phyloP scores from a whole-genome alignment of 2,329 filamentous ascomycete genomes.

The Fusarium verticillioides region DNA sequence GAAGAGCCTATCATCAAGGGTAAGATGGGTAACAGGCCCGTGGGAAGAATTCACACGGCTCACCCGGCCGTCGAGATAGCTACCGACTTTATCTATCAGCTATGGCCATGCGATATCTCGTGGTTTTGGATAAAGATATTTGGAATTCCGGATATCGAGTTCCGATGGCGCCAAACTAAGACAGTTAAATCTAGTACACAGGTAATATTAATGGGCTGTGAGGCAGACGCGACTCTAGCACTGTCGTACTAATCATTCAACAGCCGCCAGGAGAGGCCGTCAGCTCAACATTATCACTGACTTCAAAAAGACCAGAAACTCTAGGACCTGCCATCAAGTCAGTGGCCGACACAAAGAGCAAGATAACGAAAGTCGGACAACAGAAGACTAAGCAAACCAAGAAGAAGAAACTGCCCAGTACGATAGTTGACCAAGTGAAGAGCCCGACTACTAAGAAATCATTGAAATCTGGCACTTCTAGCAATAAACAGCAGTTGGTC shows the following conservation, averaged over 20 bases:
- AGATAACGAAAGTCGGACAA: too few relatives aligned
- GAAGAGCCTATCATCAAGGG: slow-evolving; percentile 35
- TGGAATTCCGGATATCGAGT: neutral
- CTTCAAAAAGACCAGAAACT: neutral
- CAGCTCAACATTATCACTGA: too few relatives aligned
- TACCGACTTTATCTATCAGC: neutral
- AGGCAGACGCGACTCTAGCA: too few relatives aligned
- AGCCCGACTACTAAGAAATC: neutral
- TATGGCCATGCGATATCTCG: slow-evolving; percentile 31
- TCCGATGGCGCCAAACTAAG: neutral
- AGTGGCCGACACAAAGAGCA: neutral
- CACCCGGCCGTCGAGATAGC: slow-evolving; percentile 4
- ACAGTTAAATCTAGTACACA: fast-evolving
- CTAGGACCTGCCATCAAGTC: neutral
- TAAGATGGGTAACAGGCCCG: slow-evolving; percentile 3
- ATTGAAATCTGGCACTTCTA: neutral
- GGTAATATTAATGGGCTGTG: neutral
- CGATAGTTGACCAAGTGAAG: neutral
- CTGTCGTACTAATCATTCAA: too few relatives aligned
- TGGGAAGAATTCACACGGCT: neutral
- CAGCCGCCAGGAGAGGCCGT: too few relatives aligned
- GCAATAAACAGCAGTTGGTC: neutral
- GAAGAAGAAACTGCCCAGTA: neutral
- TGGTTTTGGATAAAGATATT: slow-evolving; percentile 3
- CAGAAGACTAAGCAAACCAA: neutral